Conservation (phyloP, 2,329 filamentous ascomycete species). For the Juglanconis juglandina region DNA sequence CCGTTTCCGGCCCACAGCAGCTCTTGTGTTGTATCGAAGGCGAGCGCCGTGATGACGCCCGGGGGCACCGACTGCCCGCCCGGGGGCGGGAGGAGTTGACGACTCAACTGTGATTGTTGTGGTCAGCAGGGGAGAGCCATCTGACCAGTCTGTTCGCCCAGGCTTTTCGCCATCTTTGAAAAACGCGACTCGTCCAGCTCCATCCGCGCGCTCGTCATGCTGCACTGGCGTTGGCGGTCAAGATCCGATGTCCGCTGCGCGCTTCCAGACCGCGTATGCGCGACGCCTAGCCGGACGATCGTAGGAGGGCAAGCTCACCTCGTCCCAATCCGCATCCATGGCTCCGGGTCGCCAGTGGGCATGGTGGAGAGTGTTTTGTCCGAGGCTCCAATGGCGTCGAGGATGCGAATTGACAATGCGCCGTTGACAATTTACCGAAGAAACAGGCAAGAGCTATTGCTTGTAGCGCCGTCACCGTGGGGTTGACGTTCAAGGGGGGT, state of each 20-base stretch:
- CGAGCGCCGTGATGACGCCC: constrained; percentile 67
- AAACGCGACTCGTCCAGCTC: too few relatives aligned
- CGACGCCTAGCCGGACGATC: background rate
- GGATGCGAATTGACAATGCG: background rate
- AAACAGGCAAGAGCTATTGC: background rate
- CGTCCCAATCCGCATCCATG: constrained; percentile 68
- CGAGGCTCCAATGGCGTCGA: background rate
- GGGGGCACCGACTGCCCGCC: constrained; percentile 62
- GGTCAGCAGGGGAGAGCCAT: background rate
- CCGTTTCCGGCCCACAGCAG: constrained; percentile 91
- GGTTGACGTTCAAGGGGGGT: constrained; percentile 1
- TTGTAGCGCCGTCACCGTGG: constrained; percentile 9
- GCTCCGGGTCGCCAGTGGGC: constrained; percentile 19
- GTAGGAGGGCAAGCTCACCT: constrained; percentile 43
- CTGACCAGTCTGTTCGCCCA: background rate
- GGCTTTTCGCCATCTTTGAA: background rate
- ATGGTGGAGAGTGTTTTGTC: constrained; percentile 7
- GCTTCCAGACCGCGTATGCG: background rate
- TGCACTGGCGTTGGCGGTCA: background rate
- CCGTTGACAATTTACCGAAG: background rate
- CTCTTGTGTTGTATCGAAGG: constrained; percentile 87
- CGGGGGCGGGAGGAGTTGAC: constrained; percentile 76
- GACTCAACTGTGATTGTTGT: constrained; percentile 59
- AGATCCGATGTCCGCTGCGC: background rate
- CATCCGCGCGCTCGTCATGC: background rate